These are phyloP conservation scores for Talaromyces pinophilus DNA, from an alignment of 2,329 filamentous ascomycete genomes.

Conservation along the genomic window DNA sequence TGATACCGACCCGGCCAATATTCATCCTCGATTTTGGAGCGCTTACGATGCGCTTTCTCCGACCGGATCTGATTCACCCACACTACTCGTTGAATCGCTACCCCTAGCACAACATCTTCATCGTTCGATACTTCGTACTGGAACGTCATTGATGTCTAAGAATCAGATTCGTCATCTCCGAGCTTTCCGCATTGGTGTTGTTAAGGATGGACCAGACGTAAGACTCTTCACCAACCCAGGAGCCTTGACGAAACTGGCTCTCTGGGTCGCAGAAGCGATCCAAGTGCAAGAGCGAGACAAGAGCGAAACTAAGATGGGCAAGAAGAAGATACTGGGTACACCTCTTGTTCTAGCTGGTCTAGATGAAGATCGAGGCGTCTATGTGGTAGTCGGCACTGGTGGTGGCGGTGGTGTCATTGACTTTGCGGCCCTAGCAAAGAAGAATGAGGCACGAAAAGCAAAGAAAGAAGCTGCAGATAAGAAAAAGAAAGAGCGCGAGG, in stretches of 20 bases:
- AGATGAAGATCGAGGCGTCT: constrained; percentile 83
- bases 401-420: constrained; percentile 75
- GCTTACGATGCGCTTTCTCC: constrained; percentile 60
- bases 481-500: constrained; percentile 63
- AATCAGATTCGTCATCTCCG: constrained; percentile 89
- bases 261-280: constrained; percentile 93
- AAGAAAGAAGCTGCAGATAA: constrained; percentile 65
- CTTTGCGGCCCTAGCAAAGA: constrained; percentile 66
- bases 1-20: constrained; percentile 34
- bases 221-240: constrained; percentile 90
- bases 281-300: constrained; percentile 84
- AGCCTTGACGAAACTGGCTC: constrained; percentile 85
- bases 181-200: constrained; percentile 91
- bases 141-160: constrained; percentile 87
- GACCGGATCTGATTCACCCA: constrained; percentile 47
- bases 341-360: constrained; percentile 88
- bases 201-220: constrained; percentile 92
- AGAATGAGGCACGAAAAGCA: constrained; percentile 63
- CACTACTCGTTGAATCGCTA: constrained; percentile 69
- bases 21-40: constrained; percentile 56
- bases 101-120: constrained; percentile 86
- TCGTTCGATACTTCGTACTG: constrained; percentile 88
- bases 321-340: constrained; percentile 57
- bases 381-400: constrained; percentile 89
- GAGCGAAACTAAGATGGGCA: constrained; percentile 60